Conservation (phyloP, 345 rosid genomes). For the Aethionema arabicum region DNA sequence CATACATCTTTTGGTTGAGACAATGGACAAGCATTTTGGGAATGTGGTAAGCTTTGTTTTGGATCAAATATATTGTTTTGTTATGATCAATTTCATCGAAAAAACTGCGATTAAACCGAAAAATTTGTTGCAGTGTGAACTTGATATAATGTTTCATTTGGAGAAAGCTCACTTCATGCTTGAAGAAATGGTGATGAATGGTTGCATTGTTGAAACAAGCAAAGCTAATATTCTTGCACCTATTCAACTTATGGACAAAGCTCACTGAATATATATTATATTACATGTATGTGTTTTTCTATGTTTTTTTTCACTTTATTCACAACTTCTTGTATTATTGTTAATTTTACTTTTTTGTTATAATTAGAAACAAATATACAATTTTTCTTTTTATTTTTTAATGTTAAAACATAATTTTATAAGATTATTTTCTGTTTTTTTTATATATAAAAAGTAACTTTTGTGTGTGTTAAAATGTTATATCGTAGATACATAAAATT, state of each 20-base stretch:
- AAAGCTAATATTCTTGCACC: constrained; percentile 76
- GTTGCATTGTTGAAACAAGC: constrained; percentile 92
- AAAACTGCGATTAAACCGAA: too few species aligned
- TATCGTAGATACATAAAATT: too few species aligned
- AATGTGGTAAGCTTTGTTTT: constrained; percentile 64
- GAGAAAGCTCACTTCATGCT: constrained; percentile 99
- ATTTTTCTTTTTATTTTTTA: too few species aligned
- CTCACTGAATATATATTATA: constrained; percentile 40
- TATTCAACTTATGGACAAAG: constrained; percentile 83
- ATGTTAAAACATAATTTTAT: too few species aligned
- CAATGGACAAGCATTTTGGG: constrained; percentile 98
- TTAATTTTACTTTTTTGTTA: too few species aligned
- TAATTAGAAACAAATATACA: too few species aligned
- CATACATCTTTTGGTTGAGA: constrained; percentile 93
- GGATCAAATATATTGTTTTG: not conserved
- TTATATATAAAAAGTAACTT: too few species aligned
- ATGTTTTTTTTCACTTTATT: not conserved
- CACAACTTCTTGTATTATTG: constrained; percentile 18
- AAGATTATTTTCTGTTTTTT: too few species aligned
- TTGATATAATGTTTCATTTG: constrained; percentile 97
- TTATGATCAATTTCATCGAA: too few species aligned
- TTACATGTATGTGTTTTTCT: not conserved
- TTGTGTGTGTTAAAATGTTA: too few species aligned
- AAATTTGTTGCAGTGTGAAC: constrained; percentile 62
- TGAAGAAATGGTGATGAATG: constrained; percentile 99